Evolutionary conservation across 257 asterid species (phyloP).

Genomic region (Cynanchum wilfordii): DNA sequence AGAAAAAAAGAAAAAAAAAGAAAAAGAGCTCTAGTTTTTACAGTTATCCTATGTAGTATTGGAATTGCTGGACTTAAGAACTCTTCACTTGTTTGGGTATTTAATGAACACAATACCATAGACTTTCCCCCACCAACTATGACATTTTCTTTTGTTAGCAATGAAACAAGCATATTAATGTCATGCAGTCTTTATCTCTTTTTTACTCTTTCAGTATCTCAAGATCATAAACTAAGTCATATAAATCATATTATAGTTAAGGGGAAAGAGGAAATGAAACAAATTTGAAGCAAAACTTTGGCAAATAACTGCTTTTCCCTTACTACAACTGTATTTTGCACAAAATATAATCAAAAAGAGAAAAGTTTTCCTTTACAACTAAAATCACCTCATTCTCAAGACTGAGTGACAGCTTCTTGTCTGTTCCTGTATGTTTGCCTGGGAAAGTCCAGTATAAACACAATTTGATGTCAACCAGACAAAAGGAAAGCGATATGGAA

Average conservation of each 20-base stretch:
- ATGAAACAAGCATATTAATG: background rate
- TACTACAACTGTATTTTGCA: background rate
- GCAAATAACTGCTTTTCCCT: background rate
- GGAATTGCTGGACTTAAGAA: background rate
- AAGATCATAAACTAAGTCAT: background rate
- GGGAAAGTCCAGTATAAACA: slow-evolving; percentile 15
- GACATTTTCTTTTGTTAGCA: background rate
- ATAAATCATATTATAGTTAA: background rate
- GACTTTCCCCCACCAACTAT: background rate
- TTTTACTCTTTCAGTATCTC: background rate
- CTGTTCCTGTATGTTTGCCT: slow-evolving; percentile 93
- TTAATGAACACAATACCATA: background rate
- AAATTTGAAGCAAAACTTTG: background rate
- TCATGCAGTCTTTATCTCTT: background rate
- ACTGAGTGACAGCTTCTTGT: slow-evolving; percentile 88
- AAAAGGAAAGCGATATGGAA: background rate
- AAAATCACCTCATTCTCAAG: slow-evolving; percentile 78
- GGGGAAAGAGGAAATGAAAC: background rate
- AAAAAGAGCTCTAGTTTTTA: background rate
- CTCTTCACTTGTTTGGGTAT: background rate
- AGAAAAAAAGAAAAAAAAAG: background rate
- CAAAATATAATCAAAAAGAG: background rate
- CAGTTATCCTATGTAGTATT: background rate
- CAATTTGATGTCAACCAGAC: slow-evolving; percentile 6
- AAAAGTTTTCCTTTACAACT: slow-evolving; percentile 12